These are phyloP conservation scores for Ramaria rubella DNA, from an alignment of 768 basidiomycete species.

Conservation along the genomic window DNA sequence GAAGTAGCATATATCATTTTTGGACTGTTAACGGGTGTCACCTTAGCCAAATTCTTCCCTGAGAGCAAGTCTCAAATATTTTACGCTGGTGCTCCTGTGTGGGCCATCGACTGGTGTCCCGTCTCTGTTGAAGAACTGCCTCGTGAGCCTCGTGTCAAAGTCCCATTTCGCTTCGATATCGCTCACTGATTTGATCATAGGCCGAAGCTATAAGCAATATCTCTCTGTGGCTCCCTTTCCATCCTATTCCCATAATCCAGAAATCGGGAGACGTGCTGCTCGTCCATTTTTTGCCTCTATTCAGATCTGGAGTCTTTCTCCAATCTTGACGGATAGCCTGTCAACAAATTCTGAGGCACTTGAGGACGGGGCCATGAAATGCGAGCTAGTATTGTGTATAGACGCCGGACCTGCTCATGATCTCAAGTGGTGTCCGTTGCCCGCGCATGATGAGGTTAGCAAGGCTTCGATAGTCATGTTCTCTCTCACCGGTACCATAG, in stretches of 20 bases:
- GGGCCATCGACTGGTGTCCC: slow-evolving; percentile 93
- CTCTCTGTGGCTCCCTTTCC: slow-evolving; percentile 77
- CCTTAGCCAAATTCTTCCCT: slow-evolving; percentile 53
- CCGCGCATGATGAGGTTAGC: slow-evolving; percentile 59
- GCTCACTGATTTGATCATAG: slow-evolving; percentile 27
- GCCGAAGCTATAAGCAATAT: slow-evolving; percentile 59
- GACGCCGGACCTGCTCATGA: slow-evolving; percentile 76
- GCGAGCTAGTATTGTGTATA: slow-evolving; percentile 81
- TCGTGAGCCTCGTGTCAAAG: slow-evolving; percentile 32
- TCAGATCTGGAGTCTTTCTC: slow-evolving; percentile 73
- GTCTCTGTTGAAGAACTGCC: slow-evolving; percentile 50
- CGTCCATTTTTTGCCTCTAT: slow-evolving; percentile 61
- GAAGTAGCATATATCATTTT: not conserved
- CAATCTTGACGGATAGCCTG: slow-evolving; percentile 4
- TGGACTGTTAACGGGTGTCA: not conserved
- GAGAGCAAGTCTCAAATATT: slow-evolving; percentile 64
- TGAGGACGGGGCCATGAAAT: slow-evolving; percentile 49
- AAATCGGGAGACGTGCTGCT: slow-evolving; percentile 52
- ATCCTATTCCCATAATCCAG: slow-evolving; percentile 53
- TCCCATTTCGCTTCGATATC: not conserved
- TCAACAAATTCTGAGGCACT: slow-evolving; percentile 4
- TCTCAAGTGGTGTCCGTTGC: slow-evolving; percentile 90
- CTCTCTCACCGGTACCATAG: not conserved
- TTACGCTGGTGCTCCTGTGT: slow-evolving; percentile 85
- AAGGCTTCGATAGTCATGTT: not conserved